phyloP scores from a whole-genome alignment of 495 filamentous ascomycete genomes.

The Apiosordaria backusii region DNA sequence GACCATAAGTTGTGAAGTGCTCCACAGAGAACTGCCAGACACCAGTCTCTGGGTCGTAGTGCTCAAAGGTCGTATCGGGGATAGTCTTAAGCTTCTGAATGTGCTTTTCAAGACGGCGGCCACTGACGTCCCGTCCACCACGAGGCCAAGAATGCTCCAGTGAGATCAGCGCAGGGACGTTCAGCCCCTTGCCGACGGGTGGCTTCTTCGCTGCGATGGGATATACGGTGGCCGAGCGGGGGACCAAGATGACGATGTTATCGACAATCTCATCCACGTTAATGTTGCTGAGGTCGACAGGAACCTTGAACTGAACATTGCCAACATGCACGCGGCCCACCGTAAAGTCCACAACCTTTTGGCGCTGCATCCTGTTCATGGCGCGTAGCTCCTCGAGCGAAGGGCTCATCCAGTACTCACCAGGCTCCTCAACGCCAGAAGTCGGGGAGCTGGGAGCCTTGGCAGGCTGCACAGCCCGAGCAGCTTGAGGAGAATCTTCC shows the following conservation, averaged over 20 bases:
- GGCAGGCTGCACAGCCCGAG: constrained; percentile 21
- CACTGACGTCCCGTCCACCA: constrained; percentile 35
- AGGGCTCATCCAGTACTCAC: constrained; percentile 84
- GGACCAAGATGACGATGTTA: constrained; percentile 66
- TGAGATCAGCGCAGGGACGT: constrained; percentile 79
- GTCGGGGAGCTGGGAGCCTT: constrained; percentile 42
- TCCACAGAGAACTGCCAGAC: constrained; percentile 88
- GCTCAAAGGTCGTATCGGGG: constrained; percentile 71
- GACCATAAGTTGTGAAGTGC: constrained; percentile 94
- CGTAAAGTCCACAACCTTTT: constrained; percentile 65
- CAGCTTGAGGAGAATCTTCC: constrained; percentile 48
- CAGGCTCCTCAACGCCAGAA: constrained; percentile 40
- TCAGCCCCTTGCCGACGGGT: constrained; percentile 76
- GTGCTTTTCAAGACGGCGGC: constrained; percentile 65
- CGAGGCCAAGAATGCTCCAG: constrained; percentile 91
- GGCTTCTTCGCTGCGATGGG: constrained; percentile 71
- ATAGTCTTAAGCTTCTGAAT: constrained; percentile 72
- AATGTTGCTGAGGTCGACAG: constrained; percentile 73
- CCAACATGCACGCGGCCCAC: constrained; percentile 81
- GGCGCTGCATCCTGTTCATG: constrained; percentile 69
- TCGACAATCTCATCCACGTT: constrained; percentile 67
- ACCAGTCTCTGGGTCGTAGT: constrained; percentile 72
- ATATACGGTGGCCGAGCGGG: constrained; percentile 83
- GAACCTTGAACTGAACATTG: constrained; percentile 70
- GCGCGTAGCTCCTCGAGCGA: constrained; percentile 63